Conservation (phyloP, 2,329 filamentous ascomycete species). For the Paraphoma chrysanthemicola region DNA sequence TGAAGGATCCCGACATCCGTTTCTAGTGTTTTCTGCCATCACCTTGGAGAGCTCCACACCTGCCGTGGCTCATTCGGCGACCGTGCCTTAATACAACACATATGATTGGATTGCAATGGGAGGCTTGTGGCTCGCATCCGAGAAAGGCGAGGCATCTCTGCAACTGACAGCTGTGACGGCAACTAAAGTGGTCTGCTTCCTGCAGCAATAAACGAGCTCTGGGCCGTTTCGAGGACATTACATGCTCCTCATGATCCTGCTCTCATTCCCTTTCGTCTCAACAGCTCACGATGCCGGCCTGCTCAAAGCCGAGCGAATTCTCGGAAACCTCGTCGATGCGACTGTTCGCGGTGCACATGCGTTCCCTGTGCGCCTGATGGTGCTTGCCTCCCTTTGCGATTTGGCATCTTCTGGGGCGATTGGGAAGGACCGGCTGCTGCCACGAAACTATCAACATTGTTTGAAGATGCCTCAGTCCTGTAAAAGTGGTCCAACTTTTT, state of each 20-base stretch:
- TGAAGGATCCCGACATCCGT: slow-evolving; percentile 23
- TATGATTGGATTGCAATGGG: neutral
- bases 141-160: slow-evolving; percentile 16
- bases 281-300: neutral
- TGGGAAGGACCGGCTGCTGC: neutral
- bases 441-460: neutral
- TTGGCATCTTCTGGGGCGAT: too few relatives aligned
- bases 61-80: slow-evolving; percentile 9
- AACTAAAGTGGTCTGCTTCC: slow-evolving; percentile 19
- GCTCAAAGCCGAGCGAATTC: neutral
- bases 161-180: slow-evolving; percentile 24
- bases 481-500: neutral
- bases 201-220: slow-evolving; percentile 16
- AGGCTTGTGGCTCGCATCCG: slow-evolving; percentile 1
- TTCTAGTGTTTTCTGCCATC: slow-evolving; percentile 9
- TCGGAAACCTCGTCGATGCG: neutral
- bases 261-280: slow-evolving; percentile 13
- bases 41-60: slow-evolving; percentile 17
- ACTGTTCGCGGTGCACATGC: neutral
- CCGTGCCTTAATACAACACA: neutral
- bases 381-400: neutral
- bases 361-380: neutral
- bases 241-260: slow-evolving; percentile 5
- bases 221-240: slow-evolving; percentile 8
- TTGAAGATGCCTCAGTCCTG: neutral